Evolutionary conservation across 345 rosid genomes (phyloP).

Genomic region (Citrus sp.): DNA sequence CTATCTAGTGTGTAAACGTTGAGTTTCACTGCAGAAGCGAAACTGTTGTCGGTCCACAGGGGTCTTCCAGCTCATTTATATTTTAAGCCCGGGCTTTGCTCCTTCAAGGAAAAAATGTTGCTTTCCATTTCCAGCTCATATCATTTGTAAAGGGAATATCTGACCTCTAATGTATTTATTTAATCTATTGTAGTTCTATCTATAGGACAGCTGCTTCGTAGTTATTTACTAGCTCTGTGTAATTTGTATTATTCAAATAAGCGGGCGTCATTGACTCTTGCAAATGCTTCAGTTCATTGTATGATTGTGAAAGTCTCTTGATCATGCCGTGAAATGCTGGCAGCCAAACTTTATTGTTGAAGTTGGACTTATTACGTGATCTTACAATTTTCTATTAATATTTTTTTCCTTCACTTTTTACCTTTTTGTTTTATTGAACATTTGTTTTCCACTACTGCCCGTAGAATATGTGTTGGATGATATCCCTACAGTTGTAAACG

Average conservation of each 20-base stretch:
- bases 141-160: background rate
- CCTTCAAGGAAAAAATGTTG: background rate
- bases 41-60: background rate
- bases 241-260: background rate
- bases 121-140: background rate
- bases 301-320: no score
- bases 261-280: background rate
- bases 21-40: background rate
- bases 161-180: background rate
- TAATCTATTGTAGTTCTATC: background rate
- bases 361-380: background rate
- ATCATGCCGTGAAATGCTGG: background rate
- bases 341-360: background rate
- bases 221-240: background rate
- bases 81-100: background rate
- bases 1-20: background rate
- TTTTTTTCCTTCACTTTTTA: background rate
- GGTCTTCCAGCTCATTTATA: background rate
- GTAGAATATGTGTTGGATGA: background rate
- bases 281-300: background rate
- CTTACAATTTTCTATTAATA: background rate
- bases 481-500: background rate
- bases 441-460: no score
- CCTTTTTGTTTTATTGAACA: background rate
- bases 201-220: background rate